These are phyloP conservation scores for Gryganskiella cystojenkinii DNA, from an alignment of 192 early-diverging fungal genomes.

Conservation along the genomic window DNA sequence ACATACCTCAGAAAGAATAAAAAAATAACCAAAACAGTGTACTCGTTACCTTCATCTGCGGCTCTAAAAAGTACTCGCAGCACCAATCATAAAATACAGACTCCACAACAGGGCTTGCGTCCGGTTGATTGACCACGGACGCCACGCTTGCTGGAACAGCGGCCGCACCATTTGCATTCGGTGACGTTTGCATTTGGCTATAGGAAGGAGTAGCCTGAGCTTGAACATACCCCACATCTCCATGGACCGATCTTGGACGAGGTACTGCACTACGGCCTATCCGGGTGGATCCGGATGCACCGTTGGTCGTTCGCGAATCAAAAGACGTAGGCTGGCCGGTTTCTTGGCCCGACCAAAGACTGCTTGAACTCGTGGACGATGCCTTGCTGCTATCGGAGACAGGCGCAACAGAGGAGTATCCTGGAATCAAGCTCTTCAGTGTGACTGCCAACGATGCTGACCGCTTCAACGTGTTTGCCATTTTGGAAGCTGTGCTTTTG, in stretches of 20 bases:
- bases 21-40: too few relatives aligned
- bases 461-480: conserved; percentile 53
- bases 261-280: conserved; percentile 10
- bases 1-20: neutral
- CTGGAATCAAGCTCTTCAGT: conserved; percentile 49
- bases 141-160: conserved; percentile 11
- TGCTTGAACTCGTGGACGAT: neutral
- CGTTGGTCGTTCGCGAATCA: conserved; percentile 15
- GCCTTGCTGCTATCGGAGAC: neutral
- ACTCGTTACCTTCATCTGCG: conserved; percentile 80
- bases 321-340: neutral
- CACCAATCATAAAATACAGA: conserved; percentile 86
- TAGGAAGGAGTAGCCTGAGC: conserved; percentile 15
- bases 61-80: conserved; percentile 89
- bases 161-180: conserved; percentile 2
- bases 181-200: conserved; percentile 7
- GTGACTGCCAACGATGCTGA: conserved; percentile 55
- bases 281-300: conserved; percentile 17
- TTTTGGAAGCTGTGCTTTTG: conserved; percentile 31
- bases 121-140: conserved; percentile 33
- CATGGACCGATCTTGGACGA: conserved; percentile 43
- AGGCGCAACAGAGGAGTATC: conserved; percentile 17
- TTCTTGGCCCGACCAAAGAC: conserved; percentile 4
- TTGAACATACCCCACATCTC: conserved; percentile 33
- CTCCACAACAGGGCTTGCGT: conserved; percentile 60